These are phyloP conservation scores for Irpex rosettiformis DNA, from an alignment of 1,284 basidiomycete species.

Conservation along the genomic window DNA sequence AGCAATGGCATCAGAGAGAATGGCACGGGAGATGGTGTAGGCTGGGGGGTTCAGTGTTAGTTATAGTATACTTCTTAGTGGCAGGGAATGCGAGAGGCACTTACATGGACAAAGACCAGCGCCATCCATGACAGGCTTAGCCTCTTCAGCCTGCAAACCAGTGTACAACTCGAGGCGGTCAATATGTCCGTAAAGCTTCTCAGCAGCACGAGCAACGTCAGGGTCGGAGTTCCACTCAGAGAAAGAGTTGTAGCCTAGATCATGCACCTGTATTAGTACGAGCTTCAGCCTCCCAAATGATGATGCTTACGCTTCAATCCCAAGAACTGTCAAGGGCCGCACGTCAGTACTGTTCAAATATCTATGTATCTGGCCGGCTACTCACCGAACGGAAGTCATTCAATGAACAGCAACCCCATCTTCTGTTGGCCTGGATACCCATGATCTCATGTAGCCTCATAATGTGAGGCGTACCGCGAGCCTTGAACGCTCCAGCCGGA, in stretches of 20 bases:
- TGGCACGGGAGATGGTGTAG: slow-evolving; percentile 84
- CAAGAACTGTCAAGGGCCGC: slow-evolving; percentile 45
- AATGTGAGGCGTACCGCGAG: slow-evolving; percentile 69
- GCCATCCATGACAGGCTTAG: slow-evolving; percentile 74
- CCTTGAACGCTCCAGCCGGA: slow-evolving; percentile 75
- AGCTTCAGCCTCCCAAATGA: no score
- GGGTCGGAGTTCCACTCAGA: slow-evolving; percentile 81
- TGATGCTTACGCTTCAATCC: slow-evolving; percentile 73
- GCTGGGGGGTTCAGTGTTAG: no score
- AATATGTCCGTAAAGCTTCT: slow-evolving; percentile 74
- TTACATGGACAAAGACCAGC: slow-evolving; percentile 78
- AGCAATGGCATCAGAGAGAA: slow-evolving; percentile 84
- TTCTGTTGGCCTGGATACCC: slow-evolving; percentile 74
- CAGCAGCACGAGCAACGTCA: slow-evolving; percentile 68
- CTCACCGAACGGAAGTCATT: slow-evolving; percentile 80
- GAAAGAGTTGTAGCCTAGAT: slow-evolving; percentile 58
- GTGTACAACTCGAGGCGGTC: slow-evolving; percentile 82
- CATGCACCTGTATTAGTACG: no score
- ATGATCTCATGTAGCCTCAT: slow-evolving; percentile 82
- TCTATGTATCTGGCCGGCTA: no score
- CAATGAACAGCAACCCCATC: slow-evolving; percentile 82
- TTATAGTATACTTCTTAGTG: no score
- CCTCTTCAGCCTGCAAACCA: slow-evolving; percentile 62
- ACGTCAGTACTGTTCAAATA: not conserved
- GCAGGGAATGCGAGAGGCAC: no score